phyloP scores from a whole-genome alignment of 495 filamentous ascomycete species.

The Glarea lozoyensis region DNA sequence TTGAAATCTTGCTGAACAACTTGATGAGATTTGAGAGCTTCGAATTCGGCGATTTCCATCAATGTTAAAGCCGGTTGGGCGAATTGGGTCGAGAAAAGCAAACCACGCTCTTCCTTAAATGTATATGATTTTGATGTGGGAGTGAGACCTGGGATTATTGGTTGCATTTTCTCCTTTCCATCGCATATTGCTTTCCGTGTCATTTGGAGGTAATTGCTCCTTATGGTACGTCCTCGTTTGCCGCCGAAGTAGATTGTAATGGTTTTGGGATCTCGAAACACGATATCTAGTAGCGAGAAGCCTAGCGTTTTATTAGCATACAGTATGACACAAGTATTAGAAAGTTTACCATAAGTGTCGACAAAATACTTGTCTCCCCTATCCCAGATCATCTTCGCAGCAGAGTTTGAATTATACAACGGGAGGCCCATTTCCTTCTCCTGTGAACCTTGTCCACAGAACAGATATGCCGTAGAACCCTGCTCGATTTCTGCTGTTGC shows the following conservation, averaged over 20 bases:
- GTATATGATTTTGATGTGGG: slow-evolving; percentile 24
- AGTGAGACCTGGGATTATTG: slow-evolving; percentile 21
- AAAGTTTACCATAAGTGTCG: slow-evolving; percentile 28
- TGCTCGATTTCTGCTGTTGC: slow-evolving; percentile 31
- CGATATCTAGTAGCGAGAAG: too few relatives aligned
- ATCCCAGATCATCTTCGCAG: slow-evolving; percentile 31
- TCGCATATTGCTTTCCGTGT: slow-evolving; percentile 12
- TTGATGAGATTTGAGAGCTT: slow-evolving; percentile 15
- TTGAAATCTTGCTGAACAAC: not conserved
- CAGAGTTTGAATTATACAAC: slow-evolving; percentile 25
- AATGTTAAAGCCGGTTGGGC: slow-evolving; percentile 32
- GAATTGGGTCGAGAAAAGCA: slow-evolving; percentile 34
- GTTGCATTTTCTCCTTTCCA: slow-evolving; percentile 11
- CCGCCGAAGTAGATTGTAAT: slow-evolving; percentile 36
- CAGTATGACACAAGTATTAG: too few relatives aligned
- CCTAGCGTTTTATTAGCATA: too few relatives aligned
- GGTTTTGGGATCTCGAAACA: slow-evolving; percentile 29
- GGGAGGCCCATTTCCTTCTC: slow-evolving; percentile 34
- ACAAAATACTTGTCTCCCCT: slow-evolving; percentile 26
- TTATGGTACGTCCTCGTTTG: slow-evolving; percentile 24
- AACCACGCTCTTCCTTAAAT: slow-evolving; percentile 23
- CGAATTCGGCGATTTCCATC: slow-evolving; percentile 28
- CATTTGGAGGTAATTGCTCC: slow-evolving; percentile 29
- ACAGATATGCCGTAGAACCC: slow-evolving; percentile 30
- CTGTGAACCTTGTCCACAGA: slow-evolving; percentile 37